phyloP scores from a whole-genome alignment of 345 rosid species.

The Eucalyptus viminalis region DNA sequence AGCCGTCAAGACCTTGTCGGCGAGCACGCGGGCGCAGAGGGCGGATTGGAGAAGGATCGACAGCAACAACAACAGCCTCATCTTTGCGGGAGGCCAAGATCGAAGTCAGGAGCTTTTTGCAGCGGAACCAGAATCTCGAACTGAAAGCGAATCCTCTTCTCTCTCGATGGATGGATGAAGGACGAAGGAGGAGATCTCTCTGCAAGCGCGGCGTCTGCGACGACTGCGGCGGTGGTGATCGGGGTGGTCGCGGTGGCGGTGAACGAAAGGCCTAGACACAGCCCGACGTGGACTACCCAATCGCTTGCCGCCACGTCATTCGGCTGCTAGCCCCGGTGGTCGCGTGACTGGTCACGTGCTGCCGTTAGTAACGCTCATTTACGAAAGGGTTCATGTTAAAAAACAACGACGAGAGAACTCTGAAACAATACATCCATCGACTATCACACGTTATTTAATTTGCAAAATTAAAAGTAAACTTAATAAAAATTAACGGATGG shows the following conservation, averaged over 20 bases:
- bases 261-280: background rate
- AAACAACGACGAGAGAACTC: no score
- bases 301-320: background rate
- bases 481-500: no score
- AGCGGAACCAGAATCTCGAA: background rate
- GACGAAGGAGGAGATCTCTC: background rate
- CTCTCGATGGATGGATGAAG: background rate
- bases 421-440: no score
- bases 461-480: no score
- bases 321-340: fast-evolving
- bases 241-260: background rate
- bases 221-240: background rate
- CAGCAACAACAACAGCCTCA: background rate
- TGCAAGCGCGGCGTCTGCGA: background rate
- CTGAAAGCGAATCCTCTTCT: background rate
- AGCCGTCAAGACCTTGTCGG: constrained; percentile 63
- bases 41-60: constrained; percentile 5
- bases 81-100: background rate
- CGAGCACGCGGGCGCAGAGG: constrained; percentile 14
- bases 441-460: no score
- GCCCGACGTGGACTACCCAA: background rate
- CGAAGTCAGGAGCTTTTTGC: background rate
- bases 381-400: no score
- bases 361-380: background rate
- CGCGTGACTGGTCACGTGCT: background rate